A percentile compares a stretch with the other conserved stretches of the same genome.
These are phyloP conservation scores for Populus simonii DNA, from an alignment of 345 rosid genomes.

Conservation along the genomic window DNA sequence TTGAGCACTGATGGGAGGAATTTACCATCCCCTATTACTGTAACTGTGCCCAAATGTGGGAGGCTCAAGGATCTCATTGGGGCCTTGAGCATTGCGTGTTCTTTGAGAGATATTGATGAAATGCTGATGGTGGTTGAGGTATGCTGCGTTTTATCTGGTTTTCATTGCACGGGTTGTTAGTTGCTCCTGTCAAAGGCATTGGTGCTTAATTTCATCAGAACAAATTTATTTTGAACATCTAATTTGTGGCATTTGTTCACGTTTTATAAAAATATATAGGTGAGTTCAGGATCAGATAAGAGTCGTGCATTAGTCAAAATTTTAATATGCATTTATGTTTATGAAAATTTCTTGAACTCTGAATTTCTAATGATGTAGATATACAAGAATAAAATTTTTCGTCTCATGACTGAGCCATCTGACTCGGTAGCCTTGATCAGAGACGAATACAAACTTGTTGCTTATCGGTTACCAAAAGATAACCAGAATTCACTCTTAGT, in stretches of 20 bases:
- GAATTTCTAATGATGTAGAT: conserved; percentile 16
- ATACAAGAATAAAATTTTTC: conserved; percentile 19
- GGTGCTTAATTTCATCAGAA: background rate
- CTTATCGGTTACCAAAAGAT: conserved; percentile 21
- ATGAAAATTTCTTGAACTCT: background rate
- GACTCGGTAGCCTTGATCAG: conserved; percentile 22
- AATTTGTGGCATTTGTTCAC: background rate
- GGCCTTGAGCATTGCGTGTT: conserved; percentile 20
- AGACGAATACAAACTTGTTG: conserved; percentile 28
- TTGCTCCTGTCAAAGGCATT: background rate
- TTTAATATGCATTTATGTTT: background rate
- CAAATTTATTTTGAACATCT: background rate
- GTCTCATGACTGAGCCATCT: conserved; percentile 15
- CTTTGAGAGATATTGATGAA: conserved; percentile 20
- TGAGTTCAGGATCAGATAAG: background rate
- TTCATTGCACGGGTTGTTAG: background rate
- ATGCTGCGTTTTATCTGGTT: conserved; percentile 1
- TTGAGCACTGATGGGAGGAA: conserved; percentile 18
- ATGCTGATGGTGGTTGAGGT: conserved; percentile 24
- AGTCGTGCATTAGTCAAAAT: background rate
- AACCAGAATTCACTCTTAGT: conserved; percentile 10
- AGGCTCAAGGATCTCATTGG: conserved; percentile 25
- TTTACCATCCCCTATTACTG: conserved; percentile 19
- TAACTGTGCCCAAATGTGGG: conserved; percentile 24
- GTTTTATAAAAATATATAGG: background rate